Conservation (phyloP, 208 protist genomes). For the Leishmania martiniquensis region DNA sequence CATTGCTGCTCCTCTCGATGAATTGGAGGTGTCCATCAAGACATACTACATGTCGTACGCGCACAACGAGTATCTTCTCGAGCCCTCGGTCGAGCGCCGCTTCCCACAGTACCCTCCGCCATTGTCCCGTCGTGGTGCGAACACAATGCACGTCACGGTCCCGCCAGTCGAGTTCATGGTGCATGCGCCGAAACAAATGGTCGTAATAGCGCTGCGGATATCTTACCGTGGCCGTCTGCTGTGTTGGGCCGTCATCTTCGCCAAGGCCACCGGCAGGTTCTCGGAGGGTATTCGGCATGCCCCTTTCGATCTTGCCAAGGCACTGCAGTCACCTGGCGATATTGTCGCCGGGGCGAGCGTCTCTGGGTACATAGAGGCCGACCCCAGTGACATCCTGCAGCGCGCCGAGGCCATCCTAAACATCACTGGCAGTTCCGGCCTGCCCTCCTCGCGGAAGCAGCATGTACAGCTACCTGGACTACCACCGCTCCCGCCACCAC, state of each 20-base stretch:
- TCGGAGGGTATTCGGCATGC: conserved; percentile 45
- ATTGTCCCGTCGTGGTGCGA: conserved; percentile 32
- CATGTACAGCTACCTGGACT: conserved; percentile 32
- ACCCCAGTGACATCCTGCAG: conserved; percentile 38
- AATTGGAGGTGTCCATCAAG: conserved; percentile 49
- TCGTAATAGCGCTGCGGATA: conserved; percentile 56
- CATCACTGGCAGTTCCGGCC: conserved; percentile 2
- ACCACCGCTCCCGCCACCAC: conserved; percentile 35
- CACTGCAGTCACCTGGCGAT: conserved; percentile 42
- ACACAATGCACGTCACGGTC: conserved; percentile 41
- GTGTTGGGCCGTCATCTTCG: conserved; percentile 61
- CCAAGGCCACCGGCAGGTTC: conserved; percentile 38
- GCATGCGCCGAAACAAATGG: conserved; percentile 42
- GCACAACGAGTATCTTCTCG: conserved; percentile 46
- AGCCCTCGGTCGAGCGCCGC: conserved; percentile 38
- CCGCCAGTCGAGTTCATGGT: conserved; percentile 56
- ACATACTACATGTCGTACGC: conserved; percentile 62
- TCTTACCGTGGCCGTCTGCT: conserved; percentile 47
- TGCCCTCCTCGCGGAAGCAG: neutral
- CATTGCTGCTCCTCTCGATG: conserved; percentile 49
- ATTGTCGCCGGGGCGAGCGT: conserved; percentile 40
- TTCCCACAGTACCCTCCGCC: conserved; percentile 29
- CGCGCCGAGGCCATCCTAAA: conserved; percentile 40
- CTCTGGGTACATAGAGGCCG: conserved; percentile 40
- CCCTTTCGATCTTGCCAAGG: conserved; percentile 48